Evolutionary conservation across 768 basidiomycete genomes (phyloP), one percentile per base, ranked within the genome.

Genomic region (Chiua virens): DNA sequence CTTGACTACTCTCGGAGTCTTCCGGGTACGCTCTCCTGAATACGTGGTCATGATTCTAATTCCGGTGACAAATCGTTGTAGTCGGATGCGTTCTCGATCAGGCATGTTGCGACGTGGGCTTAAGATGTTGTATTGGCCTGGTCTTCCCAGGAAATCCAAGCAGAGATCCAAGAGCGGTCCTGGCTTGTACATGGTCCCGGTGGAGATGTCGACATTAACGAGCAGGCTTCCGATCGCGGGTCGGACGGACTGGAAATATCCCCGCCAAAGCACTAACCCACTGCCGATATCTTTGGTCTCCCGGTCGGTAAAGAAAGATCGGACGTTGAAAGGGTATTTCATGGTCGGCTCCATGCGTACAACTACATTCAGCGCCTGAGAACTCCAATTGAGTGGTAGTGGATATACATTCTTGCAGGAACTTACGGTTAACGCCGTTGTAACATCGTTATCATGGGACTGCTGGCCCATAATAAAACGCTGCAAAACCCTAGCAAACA

Each of bases 161-260:
- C 83, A 83, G 0, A 90, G 68, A 2, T 73, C 65, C 47, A 87
- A 69, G 2, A 92, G 72, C 0, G 74, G 62, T 0, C 90, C 89
- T 0, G 78, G 68, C 58, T 80, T 81, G 63, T 85, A 90, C 85
- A 92, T 87, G 23, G 83, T 78, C 0, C 84, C 89, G 0, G 88
- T 87, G 0, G 84, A 81, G 42, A 89, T 87, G 54, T 92, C 89
- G 55, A 92, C 76, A 51, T 91, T 92, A 57, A 91, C 73, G 23
- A 89, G 65, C 59, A 92, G 78, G 0, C 72, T 71, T 0, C 82
- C 82, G 17, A 83, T 75, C 0, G 79, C 80, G 4, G 89, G 88
- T 20, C 89, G 76, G 13, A 89, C 77, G 0, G 85, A 87, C 62
- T 91, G 89, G 68, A 92, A 91, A 49, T 87, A 89, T 0, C 89